These are phyloP conservation scores for Chlamydomonas asymmetrica DNA, from an alignment of 139 green algal species.

Conservation along the genomic window DNA sequence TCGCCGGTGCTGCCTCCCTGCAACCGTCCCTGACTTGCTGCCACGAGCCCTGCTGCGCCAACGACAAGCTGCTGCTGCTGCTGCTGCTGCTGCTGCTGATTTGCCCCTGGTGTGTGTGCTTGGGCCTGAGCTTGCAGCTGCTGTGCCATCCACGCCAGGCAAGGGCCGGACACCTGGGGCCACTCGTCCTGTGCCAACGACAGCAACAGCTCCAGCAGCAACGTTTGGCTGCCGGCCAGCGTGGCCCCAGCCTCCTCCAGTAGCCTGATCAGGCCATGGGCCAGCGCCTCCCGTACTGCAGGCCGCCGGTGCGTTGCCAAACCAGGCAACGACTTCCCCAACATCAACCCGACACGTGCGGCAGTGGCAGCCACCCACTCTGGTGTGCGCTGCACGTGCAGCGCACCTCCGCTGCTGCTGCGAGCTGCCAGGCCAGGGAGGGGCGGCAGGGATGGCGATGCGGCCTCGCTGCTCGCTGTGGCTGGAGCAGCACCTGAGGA, in stretches of 20 bases:
- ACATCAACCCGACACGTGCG: constrained; percentile 41
- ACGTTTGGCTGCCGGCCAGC: constrained; percentile 22
- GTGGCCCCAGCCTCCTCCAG: constrained; percentile 36
- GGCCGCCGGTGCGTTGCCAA: constrained; percentile 52
- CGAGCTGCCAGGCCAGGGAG: neutral
- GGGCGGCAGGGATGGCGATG: neutral
- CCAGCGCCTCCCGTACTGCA: constrained; percentile 54
- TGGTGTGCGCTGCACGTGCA: constrained; percentile 37
- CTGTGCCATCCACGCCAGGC: constrained; percentile 12
- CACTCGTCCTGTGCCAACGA: constrained; percentile 72
- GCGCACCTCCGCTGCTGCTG: neutral
- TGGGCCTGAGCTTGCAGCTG: neutral
- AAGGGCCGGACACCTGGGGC: constrained; percentile 38
- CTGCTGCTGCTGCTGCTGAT: constrained; percentile 11
- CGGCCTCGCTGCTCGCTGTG: constrained; percentile 6
- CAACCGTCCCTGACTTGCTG: too few relatives aligned
- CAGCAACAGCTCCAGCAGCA: constrained; percentile 58
- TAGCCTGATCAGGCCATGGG: constrained; percentile 38
- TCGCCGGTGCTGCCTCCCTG: too few relatives aligned
- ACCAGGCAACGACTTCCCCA: constrained; percentile 56
- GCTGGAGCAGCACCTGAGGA: neutral
- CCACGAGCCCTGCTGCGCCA: constrained; percentile 17
- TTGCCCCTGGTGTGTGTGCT: too few relatives aligned
- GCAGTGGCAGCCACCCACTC: constrained; percentile 51
- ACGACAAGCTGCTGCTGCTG: neutral